Base-by-base conservation (phyloP, 371 early-diverging fungal species). In the Mucor lusitanicus region DNA sequence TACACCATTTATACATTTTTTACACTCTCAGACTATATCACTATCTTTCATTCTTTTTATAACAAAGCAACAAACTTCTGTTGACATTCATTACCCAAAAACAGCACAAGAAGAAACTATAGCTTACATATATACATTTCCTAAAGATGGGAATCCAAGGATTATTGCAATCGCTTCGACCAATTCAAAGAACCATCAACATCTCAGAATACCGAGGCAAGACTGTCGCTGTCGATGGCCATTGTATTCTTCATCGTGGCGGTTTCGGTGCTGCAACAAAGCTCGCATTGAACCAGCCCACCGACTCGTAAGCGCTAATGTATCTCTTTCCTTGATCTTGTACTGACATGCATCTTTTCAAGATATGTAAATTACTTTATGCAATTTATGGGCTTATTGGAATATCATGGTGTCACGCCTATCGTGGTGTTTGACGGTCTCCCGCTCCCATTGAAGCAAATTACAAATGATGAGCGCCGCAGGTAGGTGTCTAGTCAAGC, bases 361-460 rank as follows among this genome's bases (percentile, higher is more conserved):
- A 95, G 95, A 70, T 93, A 94, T 73, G 76, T 96, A 23, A 67
- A 84, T 3, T 93, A 88, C 66, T 93, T 90, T 72, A 88, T 94
- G 88, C 79, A 84, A 30, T 79, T 87, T 58, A 86, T 97, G 4
- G 75, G 78, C 1, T 82, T 94, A 79, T 81, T 98, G 28, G 73
- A 79, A 32, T 76, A 87, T 68, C 75, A 88, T 70, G 83, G 83
- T n/a, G 88, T 99, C 19, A 85, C 68, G 21, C 99, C 99, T 0
- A 70, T 93, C 32, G 76, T 99, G 55, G 99, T 99, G 4, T 99
- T 99, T 83, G 99, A 99, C 76, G 99, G 99, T 30, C 94, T 94
- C 15, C 79, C 80, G 44, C 80, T 99, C 8, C 97, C 97, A 0
- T 87, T 93, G 46, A 99, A 99, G 74, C 69, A 76, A 21, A 69